Conservation (phyloP, 495 filamentous ascomycete genomes). For the Aspergillus leporis region DNA sequence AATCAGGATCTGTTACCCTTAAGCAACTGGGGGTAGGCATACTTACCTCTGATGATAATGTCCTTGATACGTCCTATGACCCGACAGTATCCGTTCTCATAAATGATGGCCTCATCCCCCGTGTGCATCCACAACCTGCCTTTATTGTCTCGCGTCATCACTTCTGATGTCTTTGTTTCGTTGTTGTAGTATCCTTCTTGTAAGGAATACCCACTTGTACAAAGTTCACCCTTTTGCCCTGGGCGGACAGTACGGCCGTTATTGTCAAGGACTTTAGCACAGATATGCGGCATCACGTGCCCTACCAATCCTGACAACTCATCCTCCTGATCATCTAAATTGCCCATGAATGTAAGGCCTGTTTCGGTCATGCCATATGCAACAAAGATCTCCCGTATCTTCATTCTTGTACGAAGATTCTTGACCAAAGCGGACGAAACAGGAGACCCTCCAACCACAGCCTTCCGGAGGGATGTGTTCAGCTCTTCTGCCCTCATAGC, state of each 20-base stretch:
- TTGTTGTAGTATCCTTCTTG: background rate
- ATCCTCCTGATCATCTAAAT: background rate
- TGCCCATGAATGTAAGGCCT: background rate
- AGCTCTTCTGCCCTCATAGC: background rate
- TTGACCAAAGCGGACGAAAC: background rate
- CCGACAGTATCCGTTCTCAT: conserved; percentile 22
- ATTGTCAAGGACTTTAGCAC: background rate
- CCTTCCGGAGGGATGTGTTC: background rate
- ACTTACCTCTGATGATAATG: conserved; percentile 59
- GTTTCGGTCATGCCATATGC: background rate
- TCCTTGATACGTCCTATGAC: conserved; percentile 64
- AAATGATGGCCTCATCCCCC: conserved; percentile 26
- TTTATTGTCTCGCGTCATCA: conserved; percentile 10
- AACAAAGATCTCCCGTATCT: background rate
- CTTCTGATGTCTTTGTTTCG: conserved; percentile 4
- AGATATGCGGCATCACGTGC: background rate
- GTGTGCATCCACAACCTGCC: conserved; percentile 27
- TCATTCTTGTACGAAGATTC: background rate
- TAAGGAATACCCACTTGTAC: background rate
- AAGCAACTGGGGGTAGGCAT: no score
- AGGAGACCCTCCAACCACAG: background rate
- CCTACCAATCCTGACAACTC: background rate
- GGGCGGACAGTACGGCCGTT: background rate
- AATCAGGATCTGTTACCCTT: background rate
- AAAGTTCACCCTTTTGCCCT: background rate